These are phyloP conservation scores for Cyclostephanos tholiformis DNA, from an alignment of 108 stramenopile genomes.

Conservation along the genomic window DNA sequence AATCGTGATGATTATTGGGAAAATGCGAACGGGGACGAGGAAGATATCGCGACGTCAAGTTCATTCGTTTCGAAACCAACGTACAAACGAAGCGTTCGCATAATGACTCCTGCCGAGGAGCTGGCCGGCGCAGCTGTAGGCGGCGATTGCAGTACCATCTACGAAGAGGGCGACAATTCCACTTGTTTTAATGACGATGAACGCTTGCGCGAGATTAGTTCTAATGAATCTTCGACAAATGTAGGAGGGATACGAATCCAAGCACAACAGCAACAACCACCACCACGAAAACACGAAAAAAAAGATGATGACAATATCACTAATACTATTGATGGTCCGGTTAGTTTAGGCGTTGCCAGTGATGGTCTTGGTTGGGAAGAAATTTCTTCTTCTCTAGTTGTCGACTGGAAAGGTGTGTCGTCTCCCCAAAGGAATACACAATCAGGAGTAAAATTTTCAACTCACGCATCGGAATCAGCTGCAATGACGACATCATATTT, in stretches of 20 bases:
- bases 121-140: neutral
- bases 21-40: neutral
- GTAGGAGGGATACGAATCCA: constrained; percentile 2
- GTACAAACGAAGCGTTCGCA: neutral
- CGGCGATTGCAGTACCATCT: constrained; percentile 2
- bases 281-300: neutral
- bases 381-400: constrained; percentile 2
- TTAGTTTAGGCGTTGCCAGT: neutral
- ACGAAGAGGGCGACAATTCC: neutral
- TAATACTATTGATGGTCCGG: neutral
- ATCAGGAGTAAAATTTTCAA: neutral
- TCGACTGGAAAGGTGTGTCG: neutral
- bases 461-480: neutral
- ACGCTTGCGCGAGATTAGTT: constrained; percentile 3
- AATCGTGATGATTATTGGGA: neutral
- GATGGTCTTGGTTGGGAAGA: constrained; percentile 6
- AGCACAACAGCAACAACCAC: constrained; percentile 2
- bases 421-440: neutral
- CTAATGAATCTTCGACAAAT: neutral
- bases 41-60: neutral
- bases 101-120: neutral
- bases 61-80: neutral
- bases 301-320: neutral
- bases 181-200: constrained; percentile 16
- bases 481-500: neutral